These are phyloP conservation scores for Ophiostoma pallidulum DNA, from an alignment of 2,329 filamentous ascomycete genomes.

Conservation along the genomic window DNA sequence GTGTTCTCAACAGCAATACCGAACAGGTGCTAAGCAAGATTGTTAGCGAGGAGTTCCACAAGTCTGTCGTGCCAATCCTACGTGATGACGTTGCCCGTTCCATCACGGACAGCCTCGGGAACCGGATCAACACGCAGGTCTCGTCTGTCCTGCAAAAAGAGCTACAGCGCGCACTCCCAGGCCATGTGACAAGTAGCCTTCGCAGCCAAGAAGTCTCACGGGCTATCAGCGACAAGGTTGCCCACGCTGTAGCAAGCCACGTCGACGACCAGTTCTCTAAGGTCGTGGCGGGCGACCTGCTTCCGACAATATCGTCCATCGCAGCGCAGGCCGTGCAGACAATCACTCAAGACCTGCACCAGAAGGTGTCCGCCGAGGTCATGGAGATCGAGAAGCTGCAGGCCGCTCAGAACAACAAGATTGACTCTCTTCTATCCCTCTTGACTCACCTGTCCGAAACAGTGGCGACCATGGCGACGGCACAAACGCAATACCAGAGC, in stretches of 20 bases:
- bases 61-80: conserved; percentile 66
- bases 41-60: conserved; percentile 65
- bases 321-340: conserved; percentile 58
- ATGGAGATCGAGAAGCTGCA: conserved; percentile 42
- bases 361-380: conserved; percentile 43
- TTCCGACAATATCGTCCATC: conserved; percentile 56
- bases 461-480: conserved; percentile 58
- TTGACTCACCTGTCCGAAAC: conserved; percentile 59
- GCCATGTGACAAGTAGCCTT: conserved; percentile 56
- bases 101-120: conserved; percentile 61
- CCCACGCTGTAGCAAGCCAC: conserved; percentile 53
- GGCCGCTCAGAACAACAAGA: conserved; percentile 50
- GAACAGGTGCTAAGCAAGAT: conserved; percentile 67
- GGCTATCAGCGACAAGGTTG: conserved; percentile 61
- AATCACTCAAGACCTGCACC: conserved; percentile 59
- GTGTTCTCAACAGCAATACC: conserved; percentile 53
- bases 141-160: conserved; percentile 61
- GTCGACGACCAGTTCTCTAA: conserved; percentile 61
- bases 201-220: conserved; percentile 66
- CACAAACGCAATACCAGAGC: conserved; percentile 60
- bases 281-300: conserved; percentile 52
- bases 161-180: conserved; percentile 60
- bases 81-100: conserved; percentile 56
- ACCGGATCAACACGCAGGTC: conserved; percentile 57
- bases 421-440: conserved; percentile 60